These are phyloP conservation scores for Melanogaster broomeanus DNA, from an alignment of 768 basidiomycete genomes.

Conservation along the genomic window DNA sequence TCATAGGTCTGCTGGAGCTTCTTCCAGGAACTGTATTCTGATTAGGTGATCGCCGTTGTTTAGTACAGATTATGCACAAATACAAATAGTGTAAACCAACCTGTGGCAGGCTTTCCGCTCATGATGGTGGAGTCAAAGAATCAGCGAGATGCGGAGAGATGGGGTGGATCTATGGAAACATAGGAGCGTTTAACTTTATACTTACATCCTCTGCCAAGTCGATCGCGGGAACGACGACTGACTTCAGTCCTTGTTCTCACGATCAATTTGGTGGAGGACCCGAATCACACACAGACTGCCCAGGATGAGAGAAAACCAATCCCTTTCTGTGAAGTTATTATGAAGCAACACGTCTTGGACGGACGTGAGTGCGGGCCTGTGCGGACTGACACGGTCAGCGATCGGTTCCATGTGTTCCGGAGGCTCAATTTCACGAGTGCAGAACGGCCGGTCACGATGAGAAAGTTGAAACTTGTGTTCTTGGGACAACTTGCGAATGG, in stretches of 20 bases:
- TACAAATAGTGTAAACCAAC: conserved; percentile 25
- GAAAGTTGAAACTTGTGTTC: too few relatives aligned
- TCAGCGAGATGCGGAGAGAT: conserved; percentile 1
- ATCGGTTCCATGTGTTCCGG: background rate
- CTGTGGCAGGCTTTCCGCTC: conserved; percentile 68
- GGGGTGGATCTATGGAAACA: conserved; percentile 3
- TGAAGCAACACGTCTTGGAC: background rate
- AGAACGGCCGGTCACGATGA: background rate
- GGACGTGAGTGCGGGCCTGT: conserved; percentile 12
- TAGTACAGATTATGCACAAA: background rate
- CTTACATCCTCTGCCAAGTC: background rate
- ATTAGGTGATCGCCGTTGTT: conserved; percentile 1
- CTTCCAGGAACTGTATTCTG: conserved; percentile 90
- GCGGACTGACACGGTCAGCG: conserved; percentile 9
- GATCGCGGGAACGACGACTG: conserved; percentile 25
- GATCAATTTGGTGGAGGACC: too few relatives aligned
- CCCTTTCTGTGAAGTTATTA: background rate
- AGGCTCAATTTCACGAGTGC: background rate
- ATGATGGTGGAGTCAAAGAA: conserved; percentile 36
- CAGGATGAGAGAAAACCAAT: conserved; percentile 21
- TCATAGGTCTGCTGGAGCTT: conserved; percentile 86
- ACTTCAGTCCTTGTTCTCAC: too few relatives aligned
- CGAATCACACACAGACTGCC: conserved; percentile 7
- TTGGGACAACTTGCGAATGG: too few relatives aligned
- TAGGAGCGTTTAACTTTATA: conserved; percentile 14